phyloP scores from a whole-genome alignment of 2,329 filamentous ascomycete species.

The Monosporascus ibericus region DNA sequence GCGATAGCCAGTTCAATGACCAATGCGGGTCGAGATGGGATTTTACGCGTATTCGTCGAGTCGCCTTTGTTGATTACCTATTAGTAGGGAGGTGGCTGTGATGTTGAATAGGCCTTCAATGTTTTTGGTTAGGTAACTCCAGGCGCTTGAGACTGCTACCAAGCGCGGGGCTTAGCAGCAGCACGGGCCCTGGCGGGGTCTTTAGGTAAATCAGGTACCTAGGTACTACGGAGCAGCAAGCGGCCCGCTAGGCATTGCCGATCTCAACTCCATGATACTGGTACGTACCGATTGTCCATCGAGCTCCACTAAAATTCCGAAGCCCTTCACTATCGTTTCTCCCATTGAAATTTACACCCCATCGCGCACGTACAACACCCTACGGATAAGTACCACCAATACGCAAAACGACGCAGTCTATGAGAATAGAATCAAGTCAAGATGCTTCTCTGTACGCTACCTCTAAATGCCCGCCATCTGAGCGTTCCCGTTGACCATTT shows the following conservation, averaged over 20 bases:
- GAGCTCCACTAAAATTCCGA: slow-evolving; percentile 6
- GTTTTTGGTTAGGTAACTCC: too few species aligned
- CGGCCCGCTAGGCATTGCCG: too few species aligned
- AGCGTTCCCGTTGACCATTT: slow-evolving; percentile 1
- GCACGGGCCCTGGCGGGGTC: slow-evolving; percentile 11
- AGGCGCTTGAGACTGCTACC: too few species aligned
- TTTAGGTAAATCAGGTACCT: background rate
- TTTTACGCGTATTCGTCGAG: background rate
- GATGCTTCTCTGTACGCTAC: slow-evolving; percentile 57
- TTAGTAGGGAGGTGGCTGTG: background rate
- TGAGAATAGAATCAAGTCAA: background rate
- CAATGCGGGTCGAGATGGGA: background rate
- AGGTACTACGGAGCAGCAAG: too few species aligned
- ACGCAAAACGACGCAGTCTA: too few species aligned
- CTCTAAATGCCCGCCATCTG: slow-evolving; percentile 1
- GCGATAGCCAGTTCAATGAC: background rate
- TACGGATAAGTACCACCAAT: too few species aligned
- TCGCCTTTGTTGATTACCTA: background rate
- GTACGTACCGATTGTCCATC: too few species aligned
- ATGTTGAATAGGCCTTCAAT: background rate
- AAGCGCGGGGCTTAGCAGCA: too few species aligned
- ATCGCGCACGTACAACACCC: background rate
- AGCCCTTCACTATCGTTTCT: background rate
- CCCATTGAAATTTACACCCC: background rate
- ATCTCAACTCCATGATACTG: too few species aligned